Evolutionary conservation across 2,329 filamentous ascomycete species (phyloP), one percentile per base, ranked within the genome.

Genomic region (Cordyceps tenuipes): DNA sequence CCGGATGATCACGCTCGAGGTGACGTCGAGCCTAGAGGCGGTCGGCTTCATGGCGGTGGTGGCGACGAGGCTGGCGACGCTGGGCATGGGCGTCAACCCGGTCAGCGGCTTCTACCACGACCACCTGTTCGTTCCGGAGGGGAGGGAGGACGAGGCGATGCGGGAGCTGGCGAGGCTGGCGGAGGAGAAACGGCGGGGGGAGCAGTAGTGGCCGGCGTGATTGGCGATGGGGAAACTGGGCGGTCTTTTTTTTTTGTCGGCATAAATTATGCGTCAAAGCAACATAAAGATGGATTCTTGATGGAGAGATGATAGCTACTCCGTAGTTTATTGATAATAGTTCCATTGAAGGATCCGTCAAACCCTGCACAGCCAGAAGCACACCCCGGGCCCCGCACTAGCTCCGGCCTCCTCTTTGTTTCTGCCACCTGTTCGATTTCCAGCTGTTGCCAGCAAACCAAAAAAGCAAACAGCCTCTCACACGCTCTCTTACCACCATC

Each of bases 81-180:
- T 62, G 0, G 67, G 68, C 0, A 76, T 82, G 59, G 77, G 77
- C 0, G 74, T 76, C 3, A 83, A 83, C 65, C 77, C 79, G 0
- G 78, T 82, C 0, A 80, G 78, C 64, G 80, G 75, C 0, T 83
- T 75, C 60, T 82, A 74, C 63, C 80, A 82, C 64, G 81, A 83
- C 64, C 79, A 82, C 66, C 60, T 82, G 10, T 80, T 79, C 65
- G 75, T 82, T n/a, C 77, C 78, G 0, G 65, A 70, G 26, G 79
- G 72, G 0, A 73, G 69, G 50, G 80, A 77, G 60, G 68, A 73
- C 4, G 73, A 76, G 60, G 76, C 78, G 0, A 62, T 79, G 55
- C 63, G 65, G 26, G 68, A 71, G 19, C 60, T 80, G 58, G 43
- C 62, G 1, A 61, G 61, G 9, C 31, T 76, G 49, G 71, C 70